Evolutionary conservation across 2,329 filamentous ascomycete species (phyloP).

Genomic region (Blastomyces percursus): DNA sequence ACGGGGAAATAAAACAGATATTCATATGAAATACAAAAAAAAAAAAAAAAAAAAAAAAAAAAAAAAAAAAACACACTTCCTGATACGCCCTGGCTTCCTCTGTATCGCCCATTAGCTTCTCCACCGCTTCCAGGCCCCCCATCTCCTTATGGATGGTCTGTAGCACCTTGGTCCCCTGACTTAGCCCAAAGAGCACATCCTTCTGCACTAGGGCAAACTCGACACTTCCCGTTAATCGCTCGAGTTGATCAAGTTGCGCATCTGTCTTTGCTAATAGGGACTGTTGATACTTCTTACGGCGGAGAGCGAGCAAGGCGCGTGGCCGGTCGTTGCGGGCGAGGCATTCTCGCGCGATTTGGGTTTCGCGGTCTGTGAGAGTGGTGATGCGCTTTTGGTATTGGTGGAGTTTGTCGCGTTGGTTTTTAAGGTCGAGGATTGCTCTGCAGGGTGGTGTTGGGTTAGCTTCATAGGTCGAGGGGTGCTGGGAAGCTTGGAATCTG

Average conservation of each 20-base stretch:
- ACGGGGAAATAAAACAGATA: neutral
- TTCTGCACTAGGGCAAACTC: slow-evolving; percentile 97
- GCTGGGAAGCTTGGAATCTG: neutral
- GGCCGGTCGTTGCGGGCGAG: slow-evolving; percentile 68
- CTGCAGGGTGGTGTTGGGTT: slow-evolving; percentile 37
- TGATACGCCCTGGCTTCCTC: slow-evolving; percentile 89
- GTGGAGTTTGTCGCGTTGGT: slow-evolving; percentile 91
- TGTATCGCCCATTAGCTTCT: slow-evolving; percentile 88
- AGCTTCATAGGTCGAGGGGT: neutral
- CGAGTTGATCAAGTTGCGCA: slow-evolving; percentile 82
- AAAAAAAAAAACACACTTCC: slow-evolving; percentile 45
- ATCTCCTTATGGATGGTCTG: slow-evolving; percentile 91
- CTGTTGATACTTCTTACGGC: slow-evolving; percentile 95
- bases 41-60: neutral
- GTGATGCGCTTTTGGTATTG: slow-evolving; percentile 90
- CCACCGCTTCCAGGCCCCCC: slow-evolving; percentile 85
- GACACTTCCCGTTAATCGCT: slow-evolving; percentile 76
- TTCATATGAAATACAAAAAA: neutral
- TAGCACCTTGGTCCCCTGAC: slow-evolving; percentile 82
- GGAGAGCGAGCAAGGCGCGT: slow-evolving; percentile 73
- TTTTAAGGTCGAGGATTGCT: slow-evolving; percentile 95
- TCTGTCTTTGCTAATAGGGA: slow-evolving; percentile 81
- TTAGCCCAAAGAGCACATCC: slow-evolving; percentile 83
- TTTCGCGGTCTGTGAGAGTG: slow-evolving; percentile 76
- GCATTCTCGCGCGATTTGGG: slow-evolving; percentile 72